These are phyloP conservation scores for Clathrospora elynae DNA, from an alignment of 2,329 filamentous ascomycete genomes.

Conservation along the genomic window DNA sequence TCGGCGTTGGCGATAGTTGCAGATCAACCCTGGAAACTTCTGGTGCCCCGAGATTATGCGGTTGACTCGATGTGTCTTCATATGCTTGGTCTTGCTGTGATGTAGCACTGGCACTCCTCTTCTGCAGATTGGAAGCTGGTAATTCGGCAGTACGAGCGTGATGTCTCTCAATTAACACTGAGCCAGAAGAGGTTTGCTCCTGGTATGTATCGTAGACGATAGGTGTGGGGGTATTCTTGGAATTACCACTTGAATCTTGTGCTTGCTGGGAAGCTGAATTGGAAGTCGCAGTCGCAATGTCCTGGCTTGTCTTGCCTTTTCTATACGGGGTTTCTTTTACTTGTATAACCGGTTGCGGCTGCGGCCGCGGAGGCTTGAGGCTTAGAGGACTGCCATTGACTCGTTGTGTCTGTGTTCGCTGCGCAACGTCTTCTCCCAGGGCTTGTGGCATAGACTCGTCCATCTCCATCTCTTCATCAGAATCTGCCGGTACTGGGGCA, in stretches of 20 bases:
- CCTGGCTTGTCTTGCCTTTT: conserved; percentile 21
- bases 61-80: no score
- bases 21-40: no score
- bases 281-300: not conserved
- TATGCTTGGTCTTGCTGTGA: not conserved
- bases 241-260: conserved; percentile 18
- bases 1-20: no score
- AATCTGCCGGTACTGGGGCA: conserved; percentile 8
- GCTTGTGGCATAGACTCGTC: conserved; percentile 36
- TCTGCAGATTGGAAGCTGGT: not conserved
- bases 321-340: conserved; percentile 40
- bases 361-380: not conserved
- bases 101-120: not conserved
- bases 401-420: not conserved
- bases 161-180: not conserved
- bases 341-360: conserved; percentile 25
- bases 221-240: conserved; percentile 28
- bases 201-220: conserved; percentile 36
- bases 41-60: no score
- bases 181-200: conserved; percentile 12
- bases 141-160: not conserved
- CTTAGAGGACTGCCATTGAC: not conserved
- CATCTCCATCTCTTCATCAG: conserved; percentile 41
- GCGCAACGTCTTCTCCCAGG: conserved; percentile 30
- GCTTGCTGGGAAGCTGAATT: conserved; percentile 11